Evolutionary conservation across 2,329 filamentous ascomycete species (phyloP).

Genomic region (Talaromyces sp.): DNA sequence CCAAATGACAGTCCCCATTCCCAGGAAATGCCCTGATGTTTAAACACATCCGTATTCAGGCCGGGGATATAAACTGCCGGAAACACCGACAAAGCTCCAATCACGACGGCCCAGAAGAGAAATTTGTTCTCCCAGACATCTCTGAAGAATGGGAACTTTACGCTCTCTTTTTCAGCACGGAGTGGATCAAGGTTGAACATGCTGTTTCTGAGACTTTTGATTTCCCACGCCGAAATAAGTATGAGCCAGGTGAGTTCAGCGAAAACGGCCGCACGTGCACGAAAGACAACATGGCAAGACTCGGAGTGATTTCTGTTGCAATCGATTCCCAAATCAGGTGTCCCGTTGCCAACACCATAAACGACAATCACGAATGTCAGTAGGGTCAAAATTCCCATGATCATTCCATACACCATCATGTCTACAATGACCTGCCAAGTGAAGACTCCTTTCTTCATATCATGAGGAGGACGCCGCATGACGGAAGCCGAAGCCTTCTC

Average conservation of each 20-base stretch:
- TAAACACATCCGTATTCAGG: conserved; percentile 63
- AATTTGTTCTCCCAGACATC: conserved; percentile 72
- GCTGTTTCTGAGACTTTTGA: conserved; percentile 69
- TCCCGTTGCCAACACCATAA: conserved; percentile 36
- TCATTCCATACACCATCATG: conserved; percentile 42
- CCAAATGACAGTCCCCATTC: conserved; percentile 69
- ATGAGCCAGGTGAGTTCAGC: conserved; percentile 71
- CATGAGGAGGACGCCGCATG: conserved; percentile 75
- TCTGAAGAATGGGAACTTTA: conserved; percentile 55
- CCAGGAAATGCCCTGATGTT: conserved; percentile 63
- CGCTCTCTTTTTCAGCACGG: conserved; percentile 43
- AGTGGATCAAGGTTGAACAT: conserved; percentile 63
- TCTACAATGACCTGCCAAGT: conserved; percentile 41
- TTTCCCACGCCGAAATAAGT: conserved; percentile 74
- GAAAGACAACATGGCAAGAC: conserved; percentile 57
- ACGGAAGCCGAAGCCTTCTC: conserved; percentile 72
- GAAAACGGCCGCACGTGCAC: conserved; percentile 70
- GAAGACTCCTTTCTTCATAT: conserved; percentile 44
- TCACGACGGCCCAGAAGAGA: conserved; percentile 62
- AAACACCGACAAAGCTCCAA: conserved; percentile 57
- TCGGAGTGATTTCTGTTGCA: conserved; percentile 53
- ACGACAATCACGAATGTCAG: conserved; percentile 39
- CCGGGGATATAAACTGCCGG: conserved; percentile 66
- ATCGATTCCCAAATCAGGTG: conserved; percentile 51
- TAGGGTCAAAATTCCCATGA: conserved; percentile 47